phyloP scores from a whole-genome alignment of 129 eudicot genomes.

The Tagetes erecta region DNA sequence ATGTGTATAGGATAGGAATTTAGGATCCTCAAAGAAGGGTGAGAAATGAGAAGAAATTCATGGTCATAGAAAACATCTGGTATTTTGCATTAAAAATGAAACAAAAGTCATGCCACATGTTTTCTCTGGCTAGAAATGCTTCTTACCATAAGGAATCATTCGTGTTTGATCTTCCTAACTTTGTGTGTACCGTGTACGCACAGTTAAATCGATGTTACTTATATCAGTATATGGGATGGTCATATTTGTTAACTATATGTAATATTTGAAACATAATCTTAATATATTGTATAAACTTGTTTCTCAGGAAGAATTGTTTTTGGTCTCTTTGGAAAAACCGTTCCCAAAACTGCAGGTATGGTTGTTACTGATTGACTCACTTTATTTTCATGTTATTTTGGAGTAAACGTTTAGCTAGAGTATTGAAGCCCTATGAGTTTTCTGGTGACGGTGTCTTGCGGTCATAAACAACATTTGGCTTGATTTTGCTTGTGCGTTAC shows the following conservation, averaged over 20 bases:
- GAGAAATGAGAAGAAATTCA: not conserved
- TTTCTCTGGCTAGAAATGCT: not conserved
- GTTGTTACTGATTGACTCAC: not conserved
- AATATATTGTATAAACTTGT: constrained; percentile 12
- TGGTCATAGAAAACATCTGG: not conserved
- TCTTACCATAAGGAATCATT: not conserved
- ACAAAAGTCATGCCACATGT: not conserved
- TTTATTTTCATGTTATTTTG: not conserved
- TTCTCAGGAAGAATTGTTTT: constrained; percentile 83
- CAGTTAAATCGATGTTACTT: not conserved
- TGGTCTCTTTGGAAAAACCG: constrained; percentile 93
- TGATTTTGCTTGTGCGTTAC: not conserved
- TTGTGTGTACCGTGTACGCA: not conserved
- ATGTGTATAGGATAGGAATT: not conserved
- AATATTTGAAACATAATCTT: not conserved
- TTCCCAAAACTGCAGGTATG: constrained; percentile 94
- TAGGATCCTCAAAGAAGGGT: not conserved
- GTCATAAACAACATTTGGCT: not conserved
- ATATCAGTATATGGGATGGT: not conserved
- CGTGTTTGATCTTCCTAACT: not conserved
- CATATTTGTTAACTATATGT: not conserved
- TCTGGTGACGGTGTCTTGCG: not conserved
- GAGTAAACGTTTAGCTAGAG: constrained; percentile 1
- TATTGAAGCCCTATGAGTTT: not conserved
- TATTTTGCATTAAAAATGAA: not conserved